Evolutionary conservation across 345 rosid genomes (phyloP).

Genomic region (Syzygium oleosum): DNA sequence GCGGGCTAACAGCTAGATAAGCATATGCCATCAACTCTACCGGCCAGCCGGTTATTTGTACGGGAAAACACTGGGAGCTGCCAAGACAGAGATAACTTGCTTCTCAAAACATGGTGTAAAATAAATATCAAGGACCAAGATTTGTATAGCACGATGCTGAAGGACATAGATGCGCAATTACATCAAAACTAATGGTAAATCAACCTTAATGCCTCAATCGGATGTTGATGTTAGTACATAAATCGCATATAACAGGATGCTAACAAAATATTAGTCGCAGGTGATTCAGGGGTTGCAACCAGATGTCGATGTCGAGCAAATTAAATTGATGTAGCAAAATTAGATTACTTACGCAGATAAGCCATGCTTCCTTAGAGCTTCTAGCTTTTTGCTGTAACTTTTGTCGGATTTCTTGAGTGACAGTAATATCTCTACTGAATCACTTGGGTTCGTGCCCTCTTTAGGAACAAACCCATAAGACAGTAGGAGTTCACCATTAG

Average conservation of each 20-base stretch:
- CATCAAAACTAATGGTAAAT: neutral
- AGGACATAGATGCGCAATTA: neutral
- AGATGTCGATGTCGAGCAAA: neutral
- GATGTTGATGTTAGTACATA: neutral
- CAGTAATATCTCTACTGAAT: slow-evolving; percentile 74
- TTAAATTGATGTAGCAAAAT: neutral
- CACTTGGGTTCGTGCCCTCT: slow-evolving; percentile 89
- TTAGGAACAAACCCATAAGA: slow-evolving; percentile 93
- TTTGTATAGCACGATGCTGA: neutral
- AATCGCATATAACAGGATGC: neutral
- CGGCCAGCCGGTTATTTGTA: slow-evolving; percentile 91
- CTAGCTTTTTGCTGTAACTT: slow-evolving; percentile 73
- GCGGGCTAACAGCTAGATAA: slow-evolving; percentile 79
- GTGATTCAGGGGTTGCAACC: neutral
- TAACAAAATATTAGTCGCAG: neutral
- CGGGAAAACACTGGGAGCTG: slow-evolving; percentile 80
- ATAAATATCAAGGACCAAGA: neutral
- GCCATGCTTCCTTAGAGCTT: slow-evolving; percentile 68
- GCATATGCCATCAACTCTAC: slow-evolving; percentile 86
- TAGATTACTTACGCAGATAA: slow-evolving; percentile 49
- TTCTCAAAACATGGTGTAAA: neutral
- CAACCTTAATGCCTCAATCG: neutral
- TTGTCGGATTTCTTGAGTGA: slow-evolving; percentile 65
- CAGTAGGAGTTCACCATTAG: slow-evolving; percentile 82
- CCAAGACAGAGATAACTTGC: neutral